phyloP scores from a whole-genome alignment of 495 filamentous ascomycete genomes.

The Neurospora sp. region DNA sequence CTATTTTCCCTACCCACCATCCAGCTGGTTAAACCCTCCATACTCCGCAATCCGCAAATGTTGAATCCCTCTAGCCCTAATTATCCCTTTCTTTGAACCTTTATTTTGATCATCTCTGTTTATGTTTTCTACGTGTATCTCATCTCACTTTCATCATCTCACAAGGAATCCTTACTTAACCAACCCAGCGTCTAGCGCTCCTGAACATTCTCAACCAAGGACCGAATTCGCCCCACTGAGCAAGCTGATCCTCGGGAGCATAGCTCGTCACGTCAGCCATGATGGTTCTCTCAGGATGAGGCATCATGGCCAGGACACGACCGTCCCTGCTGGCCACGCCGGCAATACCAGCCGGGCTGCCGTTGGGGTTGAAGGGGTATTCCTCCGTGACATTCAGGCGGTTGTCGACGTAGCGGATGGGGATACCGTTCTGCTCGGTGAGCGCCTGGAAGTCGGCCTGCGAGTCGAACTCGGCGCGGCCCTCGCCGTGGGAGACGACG shows the following conservation, averaged over 20 bases:
- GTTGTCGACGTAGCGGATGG: conserved; percentile 80
- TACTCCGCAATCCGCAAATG: neutral
- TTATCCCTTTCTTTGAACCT: neutral
- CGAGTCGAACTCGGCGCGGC: conserved; percentile 64
- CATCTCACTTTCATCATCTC: neutral
- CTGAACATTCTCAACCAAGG: conserved; percentile 80
- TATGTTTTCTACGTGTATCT: neutral
- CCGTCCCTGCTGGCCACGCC: conserved; percentile 73
- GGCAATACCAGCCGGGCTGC: conserved; percentile 77
- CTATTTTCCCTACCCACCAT: neutral
- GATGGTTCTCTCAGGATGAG: conserved; percentile 90
- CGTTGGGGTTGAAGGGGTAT: conserved; percentile 93
- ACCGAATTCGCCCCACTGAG: conserved; percentile 76
- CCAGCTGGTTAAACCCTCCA: neutral
- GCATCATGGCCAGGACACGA: conserved; percentile 88
- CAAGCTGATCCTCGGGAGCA: conserved; percentile 49
- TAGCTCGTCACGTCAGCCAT: conserved; percentile 74
- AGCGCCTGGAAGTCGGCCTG: conserved; percentile 44
- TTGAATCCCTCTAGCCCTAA: neutral
- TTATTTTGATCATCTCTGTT: neutral
- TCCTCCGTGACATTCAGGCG: conserved; percentile 58
- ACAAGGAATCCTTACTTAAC: conserved; percentile 27
- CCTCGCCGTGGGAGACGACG: conserved; percentile 85
- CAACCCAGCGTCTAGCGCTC: conserved; percentile 78
- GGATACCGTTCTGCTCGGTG: conserved; percentile 50